A percentile compares a stretch with the other conserved stretches of the same genome.
Evolutionary conservation across 352 stramenopile genomes (phyloP).

Genomic region (Phytophthora pisi): DNA sequence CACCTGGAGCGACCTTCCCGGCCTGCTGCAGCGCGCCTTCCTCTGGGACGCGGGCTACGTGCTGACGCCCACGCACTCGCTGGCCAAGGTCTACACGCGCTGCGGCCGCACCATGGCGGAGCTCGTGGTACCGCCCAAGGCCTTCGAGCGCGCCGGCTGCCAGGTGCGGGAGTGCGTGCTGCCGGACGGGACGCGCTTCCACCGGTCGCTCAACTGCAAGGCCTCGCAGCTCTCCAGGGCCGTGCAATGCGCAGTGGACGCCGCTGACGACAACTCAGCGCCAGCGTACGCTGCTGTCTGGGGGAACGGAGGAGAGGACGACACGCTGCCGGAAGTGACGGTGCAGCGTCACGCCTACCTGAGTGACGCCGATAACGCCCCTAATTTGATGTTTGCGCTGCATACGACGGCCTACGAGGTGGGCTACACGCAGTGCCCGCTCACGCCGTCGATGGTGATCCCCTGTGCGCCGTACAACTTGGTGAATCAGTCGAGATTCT

Average conservation of each 20-base stretch:
- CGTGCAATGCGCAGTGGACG: slow-evolving; percentile 64
- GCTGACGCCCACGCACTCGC: slow-evolving; percentile 35
- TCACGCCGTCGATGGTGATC: slow-evolving; percentile 59
- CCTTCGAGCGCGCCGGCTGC: slow-evolving; percentile 61
- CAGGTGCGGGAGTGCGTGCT: slow-evolving; percentile 27
- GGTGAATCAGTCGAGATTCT: slow-evolving; percentile 49
- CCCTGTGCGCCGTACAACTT: slow-evolving; percentile 56
- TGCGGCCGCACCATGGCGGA: slow-evolving; percentile 71
- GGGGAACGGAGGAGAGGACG: slow-evolving; percentile 58
- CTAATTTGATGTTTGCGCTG: slow-evolving; percentile 63
- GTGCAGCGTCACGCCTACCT: slow-evolving; percentile 61
- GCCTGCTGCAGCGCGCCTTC: slow-evolving; percentile 64
- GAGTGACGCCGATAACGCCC: slow-evolving; percentile 14
- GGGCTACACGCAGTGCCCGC: slow-evolving; percentile 55
- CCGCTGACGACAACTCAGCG: slow-evolving; percentile 33
- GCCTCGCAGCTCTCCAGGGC: slow-evolving; percentile 43
- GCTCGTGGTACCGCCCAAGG: slow-evolving; percentile 62
- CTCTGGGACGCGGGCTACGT: slow-evolving; percentile 76
- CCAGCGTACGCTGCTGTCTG: slow-evolving; percentile 55
- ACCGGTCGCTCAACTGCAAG: slow-evolving; percentile 53
- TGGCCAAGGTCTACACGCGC: slow-evolving; percentile 65
- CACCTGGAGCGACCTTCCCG: slow-evolving; percentile 51
- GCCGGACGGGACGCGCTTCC: slow-evolving; percentile 37
- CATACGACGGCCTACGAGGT: slow-evolving; percentile 52
- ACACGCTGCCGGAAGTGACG: slow-evolving; percentile 55